Evolutionary conservation across 164 flowering plant species (phyloP).

Genomic region (Tetrastigma voinierianum): DNA sequence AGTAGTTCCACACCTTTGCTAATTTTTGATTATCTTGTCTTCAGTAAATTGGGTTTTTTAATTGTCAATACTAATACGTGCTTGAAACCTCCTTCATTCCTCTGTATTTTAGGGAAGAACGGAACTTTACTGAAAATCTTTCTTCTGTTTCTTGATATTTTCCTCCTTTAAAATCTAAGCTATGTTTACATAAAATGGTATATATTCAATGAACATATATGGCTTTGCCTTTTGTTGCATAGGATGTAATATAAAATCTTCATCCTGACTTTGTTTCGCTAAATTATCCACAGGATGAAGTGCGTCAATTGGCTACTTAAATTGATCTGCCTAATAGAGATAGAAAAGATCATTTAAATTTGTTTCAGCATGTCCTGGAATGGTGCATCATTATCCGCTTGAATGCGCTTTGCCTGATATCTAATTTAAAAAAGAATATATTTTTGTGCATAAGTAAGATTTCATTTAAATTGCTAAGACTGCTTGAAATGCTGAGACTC

Average conservation of each 20-base stretch:
- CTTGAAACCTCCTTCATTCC: too few relatives aligned
- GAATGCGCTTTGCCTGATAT: not conserved
- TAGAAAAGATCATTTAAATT: conserved; percentile 92
- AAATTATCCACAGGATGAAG: conserved; percentile 71
- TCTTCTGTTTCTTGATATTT: too few relatives aligned
- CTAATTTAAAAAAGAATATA: not conserved
- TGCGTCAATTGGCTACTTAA: conserved; percentile 66
- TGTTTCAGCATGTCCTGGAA: conserved; percentile 68
- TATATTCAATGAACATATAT: too few relatives aligned
- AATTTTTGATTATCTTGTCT: too few relatives aligned
- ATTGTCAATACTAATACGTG: too few relatives aligned
- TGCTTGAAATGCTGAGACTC: not conserved
- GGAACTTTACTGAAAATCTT: not conserved
- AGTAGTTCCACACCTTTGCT: too few relatives aligned
- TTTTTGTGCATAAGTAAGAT: not conserved
- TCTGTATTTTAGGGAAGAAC: too few relatives aligned
- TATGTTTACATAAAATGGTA: too few relatives aligned
- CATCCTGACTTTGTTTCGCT: not conserved
- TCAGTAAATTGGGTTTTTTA: too few relatives aligned
- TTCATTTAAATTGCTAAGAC: not conserved
- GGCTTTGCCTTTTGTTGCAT: too few relatives aligned
- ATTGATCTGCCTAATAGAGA: conserved; percentile 87
- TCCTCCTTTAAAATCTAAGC: too few relatives aligned
- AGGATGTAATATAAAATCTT: too few relatives aligned
- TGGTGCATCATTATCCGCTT: not conserved